phyloP scores from a whole-genome alignment of 805 yeast genomes.

The Schwanniomyces occidentalis region DNA sequence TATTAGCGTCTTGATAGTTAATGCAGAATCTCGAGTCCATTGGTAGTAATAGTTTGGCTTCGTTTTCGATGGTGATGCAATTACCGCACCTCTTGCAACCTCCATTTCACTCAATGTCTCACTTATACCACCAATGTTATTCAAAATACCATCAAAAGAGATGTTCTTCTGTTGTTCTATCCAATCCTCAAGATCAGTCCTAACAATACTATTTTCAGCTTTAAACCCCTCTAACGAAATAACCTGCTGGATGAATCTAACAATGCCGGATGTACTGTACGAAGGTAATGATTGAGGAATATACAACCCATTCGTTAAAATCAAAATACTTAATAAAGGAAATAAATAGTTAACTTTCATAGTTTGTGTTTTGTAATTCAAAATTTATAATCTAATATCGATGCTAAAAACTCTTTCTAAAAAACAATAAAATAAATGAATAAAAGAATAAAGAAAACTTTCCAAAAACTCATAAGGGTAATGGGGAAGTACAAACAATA shows the following conservation, averaged over 20 bases:
- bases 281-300: no score
- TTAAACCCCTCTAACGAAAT: no score
- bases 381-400: background rate
- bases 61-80: conserved; percentile 77
- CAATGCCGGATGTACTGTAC: no score
- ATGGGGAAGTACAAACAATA: no score
- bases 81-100: conserved; percentile 67
- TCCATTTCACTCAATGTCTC: conserved; percentile 24
- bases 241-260: no score
- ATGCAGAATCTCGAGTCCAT: conserved; percentile 90
- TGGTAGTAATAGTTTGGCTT: conserved; percentile 83
- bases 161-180: conserved; percentile 38
- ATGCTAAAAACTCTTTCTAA: background rate
- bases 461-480: conserved; percentile 4
- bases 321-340: no score
- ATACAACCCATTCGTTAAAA: no score
- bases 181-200: conserved; percentile 50
- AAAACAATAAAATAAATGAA: conserved; percentile 2
- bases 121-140: conserved; percentile 56
- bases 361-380: no score
- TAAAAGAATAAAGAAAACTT: conserved; percentile 3
- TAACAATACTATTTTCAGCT: conserved; percentile 1
- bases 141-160: conserved; percentile 48
- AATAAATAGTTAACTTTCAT: no score
- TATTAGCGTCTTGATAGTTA: conserved; percentile 67